A percentile compares a stretch with the other conserved stretches of the same genome.
phyloP scores from a whole-genome alignment of 306 rosid genomes.

The Pterocarpus santalinus region DNA sequence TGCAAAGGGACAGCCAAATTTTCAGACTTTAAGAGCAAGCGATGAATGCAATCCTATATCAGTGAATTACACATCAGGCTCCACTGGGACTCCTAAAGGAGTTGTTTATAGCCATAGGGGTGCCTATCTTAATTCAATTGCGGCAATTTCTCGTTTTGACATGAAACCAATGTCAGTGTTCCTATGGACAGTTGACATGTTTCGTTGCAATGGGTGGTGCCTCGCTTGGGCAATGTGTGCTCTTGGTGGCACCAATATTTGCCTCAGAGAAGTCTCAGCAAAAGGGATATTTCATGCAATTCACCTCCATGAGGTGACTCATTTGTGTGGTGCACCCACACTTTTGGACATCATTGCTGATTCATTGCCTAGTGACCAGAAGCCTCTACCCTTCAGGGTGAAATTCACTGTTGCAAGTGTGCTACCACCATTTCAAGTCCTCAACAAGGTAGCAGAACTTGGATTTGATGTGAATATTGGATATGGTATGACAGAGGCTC shows the following conservation, averaged over 20 bases:
- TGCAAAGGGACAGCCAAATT: slow-evolving; percentile 43
- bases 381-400: slow-evolving; percentile 57
- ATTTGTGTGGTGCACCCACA: slow-evolving; percentile 76
- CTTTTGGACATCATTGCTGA: slow-evolving; percentile 66
- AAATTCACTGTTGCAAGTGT: slow-evolving; percentile 76
- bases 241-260: slow-evolving; percentile 84
- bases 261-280: slow-evolving; percentile 59
- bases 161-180: slow-evolving; percentile 64
- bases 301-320: slow-evolving; percentile 67
- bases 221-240: slow-evolving; percentile 79
- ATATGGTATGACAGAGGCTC: slow-evolving; percentile 92
- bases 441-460: slow-evolving; percentile 54
- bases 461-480: slow-evolving; percentile 81
- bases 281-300: slow-evolving; percentile 63
- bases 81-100: slow-evolving; percentile 86
- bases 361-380: slow-evolving; percentile 31
- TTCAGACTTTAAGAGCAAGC: slow-evolving; percentile 51
- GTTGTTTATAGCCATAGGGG: slow-evolving; percentile 83
- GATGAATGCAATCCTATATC: slow-evolving; percentile 76
- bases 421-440: slow-evolving; percentile 60
- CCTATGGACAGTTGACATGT: slow-evolving; percentile 97
- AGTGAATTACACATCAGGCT: slow-evolving; percentile 85
- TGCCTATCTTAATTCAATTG: slow-evolving; percentile 73
- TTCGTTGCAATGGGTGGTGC: slow-evolving; percentile 95
- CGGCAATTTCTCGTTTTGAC: slow-evolving; percentile 54